A percentile compares a stretch with the other conserved stretches of the same genome.
Conservation (phyloP, 2,329 filamentous ascomycete genomes). For the Penicillium sclerotiorum region DNA sequence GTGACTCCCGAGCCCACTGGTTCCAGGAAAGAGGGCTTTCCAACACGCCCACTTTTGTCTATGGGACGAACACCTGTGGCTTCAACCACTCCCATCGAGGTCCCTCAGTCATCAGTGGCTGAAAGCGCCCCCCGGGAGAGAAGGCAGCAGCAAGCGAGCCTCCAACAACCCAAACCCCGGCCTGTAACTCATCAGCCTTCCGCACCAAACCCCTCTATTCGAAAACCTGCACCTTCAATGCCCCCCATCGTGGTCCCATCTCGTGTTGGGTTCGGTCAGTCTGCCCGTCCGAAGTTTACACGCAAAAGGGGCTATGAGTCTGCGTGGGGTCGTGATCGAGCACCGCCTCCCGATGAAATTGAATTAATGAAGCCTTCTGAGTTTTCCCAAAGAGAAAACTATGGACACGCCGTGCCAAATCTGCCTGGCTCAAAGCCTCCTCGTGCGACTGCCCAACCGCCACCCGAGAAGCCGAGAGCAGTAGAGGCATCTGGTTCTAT, state of each 20-base stretch:
- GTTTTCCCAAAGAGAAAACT: conserved; percentile 22
- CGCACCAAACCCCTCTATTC: background rate
- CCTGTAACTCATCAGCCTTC: too few relatives aligned
- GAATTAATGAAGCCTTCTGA: conserved; percentile 40
- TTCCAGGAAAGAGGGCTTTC: too few relatives aligned
- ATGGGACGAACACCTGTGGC: too few relatives aligned
- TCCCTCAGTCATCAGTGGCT: too few relatives aligned
- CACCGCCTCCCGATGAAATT: conserved; percentile 40
- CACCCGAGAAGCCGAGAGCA: background rate
- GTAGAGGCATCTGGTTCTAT: background rate
- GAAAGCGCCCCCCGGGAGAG: too few relatives aligned
- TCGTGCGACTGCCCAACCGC: background rate
- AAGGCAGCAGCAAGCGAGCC: too few relatives aligned
- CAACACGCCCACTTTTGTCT: too few relatives aligned
- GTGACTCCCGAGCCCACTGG: conserved; percentile 7
- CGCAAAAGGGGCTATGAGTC: background rate
- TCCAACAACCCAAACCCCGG: too few relatives aligned
- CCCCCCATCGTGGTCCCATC: background rate
- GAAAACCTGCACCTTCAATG: background rate
- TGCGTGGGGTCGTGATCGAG: conserved; percentile 28
- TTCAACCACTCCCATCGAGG: too few relatives aligned
- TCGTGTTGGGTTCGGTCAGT: background rate
- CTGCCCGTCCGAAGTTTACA: background rate
- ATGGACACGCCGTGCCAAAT: background rate
- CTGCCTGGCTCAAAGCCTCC: background rate